Base-by-base conservation (phyloP, 495 filamentous ascomycete species). In the Penicillium samsonianum region DNA sequence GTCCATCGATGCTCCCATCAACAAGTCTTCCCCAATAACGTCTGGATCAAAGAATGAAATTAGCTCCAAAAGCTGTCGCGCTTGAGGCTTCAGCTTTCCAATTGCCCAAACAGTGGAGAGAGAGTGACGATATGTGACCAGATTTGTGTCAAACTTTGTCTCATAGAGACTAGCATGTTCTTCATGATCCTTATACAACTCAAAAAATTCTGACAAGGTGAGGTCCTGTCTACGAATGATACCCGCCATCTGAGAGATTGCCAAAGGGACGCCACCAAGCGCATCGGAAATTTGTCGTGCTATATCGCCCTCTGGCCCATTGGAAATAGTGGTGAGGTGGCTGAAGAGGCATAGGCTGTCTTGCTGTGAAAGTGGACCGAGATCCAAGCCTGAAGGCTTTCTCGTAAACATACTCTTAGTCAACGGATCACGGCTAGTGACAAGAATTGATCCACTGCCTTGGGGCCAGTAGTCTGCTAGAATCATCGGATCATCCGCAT, bases 231-330 rank as follows among this genome's bases (percentile, higher is more conserved):
- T 59, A 23, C 59, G 59, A 14, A 76, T 73, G 5, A 77, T 58
- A 41, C 64, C 71, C 5, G 72, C 71, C 70, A 77, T 78, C 54
- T 79, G 76, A 17, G 67, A 63, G 19, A 79, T 68, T 22, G 74
- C 76, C 22, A 79, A 60, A 23, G 74, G 74, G 3, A 74, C 30
- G 1, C 74, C 71, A 35, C 67, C 74, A n/a, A 79, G 62, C 4
- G 20, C 31, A 47, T 42, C 41, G 12, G 56, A 57, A n/a, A 61
- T 61, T 35, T 55, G 30, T 41, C 33, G 35, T n/a, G 51, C 57
- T 43, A 38, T 56, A 14, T 53, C 30, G 7, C 42, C 60, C 19
- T 60, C 56, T 22, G 43, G n/a, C 19, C 53, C 58, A 14, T 59
- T 46, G 22, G 35, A 19, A n/a, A 28, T 19, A 4, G 41, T 35